Evolutionary conservation across 352 stramenopile genomes (phyloP).

Genomic region (Globisporangium nagaii): DNA sequence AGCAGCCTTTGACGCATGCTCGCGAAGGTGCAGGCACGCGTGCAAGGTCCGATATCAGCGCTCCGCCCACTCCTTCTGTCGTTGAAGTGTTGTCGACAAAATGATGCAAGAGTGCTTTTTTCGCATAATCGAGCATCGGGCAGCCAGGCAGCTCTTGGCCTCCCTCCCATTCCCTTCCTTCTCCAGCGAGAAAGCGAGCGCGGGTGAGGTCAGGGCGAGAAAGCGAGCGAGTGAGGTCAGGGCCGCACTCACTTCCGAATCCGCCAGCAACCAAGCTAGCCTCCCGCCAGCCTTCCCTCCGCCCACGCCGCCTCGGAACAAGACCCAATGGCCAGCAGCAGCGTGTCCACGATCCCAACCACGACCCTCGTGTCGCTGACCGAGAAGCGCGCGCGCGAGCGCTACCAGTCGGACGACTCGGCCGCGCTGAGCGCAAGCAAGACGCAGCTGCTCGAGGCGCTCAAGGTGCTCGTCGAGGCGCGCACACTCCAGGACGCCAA

Average conservation of each 20-base stretch:
- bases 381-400: slow-evolving; percentile 7
- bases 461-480: slow-evolving; percentile 8
- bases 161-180: background rate
- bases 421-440: slow-evolving; percentile 2
- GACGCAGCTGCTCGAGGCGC: slow-evolving; percentile 6
- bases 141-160: background rate
- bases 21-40: no score
- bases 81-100: no score
- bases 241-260: slow-evolving; percentile 1
- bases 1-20: no score
- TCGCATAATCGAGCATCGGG: no score
- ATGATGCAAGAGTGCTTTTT: no score
- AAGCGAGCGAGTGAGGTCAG: background rate
- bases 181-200: background rate
- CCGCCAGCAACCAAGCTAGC: background rate
- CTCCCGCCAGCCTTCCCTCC: background rate
- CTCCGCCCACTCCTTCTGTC: no score
- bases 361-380: slow-evolving; percentile 5
- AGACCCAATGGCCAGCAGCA: background rate
- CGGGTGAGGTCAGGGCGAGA: no score
- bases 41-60: no score
- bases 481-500: slow-evolving; percentile 11
- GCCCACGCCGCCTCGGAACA: background rate
- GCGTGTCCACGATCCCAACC: slow-evolving; percentile 2
- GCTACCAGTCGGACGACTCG: slow-evolving; percentile 8